Conservation (phyloP, 1,284 basidiomycete genomes). For the Ceratobasidium sp. region DNA sequence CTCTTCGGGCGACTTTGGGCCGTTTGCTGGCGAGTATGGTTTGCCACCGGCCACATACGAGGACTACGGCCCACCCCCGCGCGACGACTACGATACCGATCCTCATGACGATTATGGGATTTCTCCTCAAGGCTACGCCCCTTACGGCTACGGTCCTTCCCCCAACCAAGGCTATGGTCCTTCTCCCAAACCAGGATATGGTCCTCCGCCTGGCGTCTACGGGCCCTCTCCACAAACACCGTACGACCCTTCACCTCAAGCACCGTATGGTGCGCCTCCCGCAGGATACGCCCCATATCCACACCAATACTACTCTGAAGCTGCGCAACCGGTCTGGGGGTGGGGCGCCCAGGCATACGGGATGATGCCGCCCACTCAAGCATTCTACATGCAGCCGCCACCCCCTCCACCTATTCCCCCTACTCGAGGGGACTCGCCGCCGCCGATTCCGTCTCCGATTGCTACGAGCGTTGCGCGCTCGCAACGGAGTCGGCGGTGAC, state of each 20-base stretch:
- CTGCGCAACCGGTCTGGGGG: not conserved
- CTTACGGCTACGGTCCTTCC: not conserved
- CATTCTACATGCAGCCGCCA: constrained; percentile 4
- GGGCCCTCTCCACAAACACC: constrained; percentile 25
- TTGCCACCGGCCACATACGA: not conserved
- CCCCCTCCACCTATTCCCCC: not conserved
- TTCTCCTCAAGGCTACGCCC: not conserved
- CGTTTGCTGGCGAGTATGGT: not conserved
- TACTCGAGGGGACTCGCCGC: constrained; percentile 26
- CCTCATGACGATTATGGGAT: not conserved
- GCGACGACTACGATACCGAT: not conserved
- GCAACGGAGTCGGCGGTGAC: constrained; percentile 4
- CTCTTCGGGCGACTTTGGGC: too few species aligned
- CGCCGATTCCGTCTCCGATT: constrained; percentile 35
- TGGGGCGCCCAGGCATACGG: constrained; percentile 14
- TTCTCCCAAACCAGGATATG: not conserved
- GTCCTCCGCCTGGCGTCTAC: not conserved
- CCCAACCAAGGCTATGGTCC: not conserved
- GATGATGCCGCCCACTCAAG: not conserved
- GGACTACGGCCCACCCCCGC: not conserved
- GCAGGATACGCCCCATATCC: constrained; percentile 1
- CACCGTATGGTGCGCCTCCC: not conserved
- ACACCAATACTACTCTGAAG: constrained; percentile 2
- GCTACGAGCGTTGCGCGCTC: constrained; percentile 16
- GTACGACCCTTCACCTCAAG: constrained; percentile 14